A percentile compares a stretch with the other conserved stretches of the same genome.
Evolutionary conservation across 1,284 basidiomycete species (phyloP).

Genomic region (Ganoderma sp.): DNA sequence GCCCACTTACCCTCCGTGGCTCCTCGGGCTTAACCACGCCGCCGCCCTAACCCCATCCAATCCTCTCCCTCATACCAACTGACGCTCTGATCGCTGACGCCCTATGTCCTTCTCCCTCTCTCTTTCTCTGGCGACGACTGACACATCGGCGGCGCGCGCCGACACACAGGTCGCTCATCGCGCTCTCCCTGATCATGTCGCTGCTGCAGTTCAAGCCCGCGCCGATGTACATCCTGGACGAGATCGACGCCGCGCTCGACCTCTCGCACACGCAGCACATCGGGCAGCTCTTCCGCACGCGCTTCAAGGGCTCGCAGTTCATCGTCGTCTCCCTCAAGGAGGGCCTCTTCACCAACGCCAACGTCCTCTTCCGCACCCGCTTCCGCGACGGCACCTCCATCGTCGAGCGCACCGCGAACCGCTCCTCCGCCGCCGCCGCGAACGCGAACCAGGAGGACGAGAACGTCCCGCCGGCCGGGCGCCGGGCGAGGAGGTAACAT

Average conservation of each 20-base stretch:
- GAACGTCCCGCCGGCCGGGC: conserved; percentile 17
- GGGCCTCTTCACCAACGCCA: conserved; percentile 97
- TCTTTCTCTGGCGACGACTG: neutral
- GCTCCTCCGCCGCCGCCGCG: conserved; percentile 58
- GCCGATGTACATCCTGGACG: conserved; percentile 99
- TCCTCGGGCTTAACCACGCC: neutral
- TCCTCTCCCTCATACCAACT: neutral
- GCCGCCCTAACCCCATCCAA: no score
- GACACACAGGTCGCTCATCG: conserved; percentile 83
- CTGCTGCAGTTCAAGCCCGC: conserved; percentile 98
- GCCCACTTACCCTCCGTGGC: neutral
- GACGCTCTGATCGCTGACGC: neutral
- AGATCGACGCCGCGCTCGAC: conserved; percentile 97
- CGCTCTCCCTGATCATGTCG: conserved; percentile 97
- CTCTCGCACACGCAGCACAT: conserved; percentile 97
- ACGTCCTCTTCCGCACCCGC: conserved; percentile 92
- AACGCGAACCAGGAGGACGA: conserved; percentile 32
- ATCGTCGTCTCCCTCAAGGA: conserved; percentile 98
- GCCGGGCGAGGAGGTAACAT: conserved; percentile 16
- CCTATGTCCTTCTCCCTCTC: no score
- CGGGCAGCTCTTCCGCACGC: conserved; percentile 92
- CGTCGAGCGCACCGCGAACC: conserved; percentile 79
- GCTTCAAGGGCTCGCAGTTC: conserved; percentile 98
- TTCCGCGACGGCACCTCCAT: conserved; percentile 93
- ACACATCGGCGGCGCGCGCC: neutral